phyloP scores from a whole-genome alignment of 75 land plant genomes.

The Sequoia sempervirens region DNA sequence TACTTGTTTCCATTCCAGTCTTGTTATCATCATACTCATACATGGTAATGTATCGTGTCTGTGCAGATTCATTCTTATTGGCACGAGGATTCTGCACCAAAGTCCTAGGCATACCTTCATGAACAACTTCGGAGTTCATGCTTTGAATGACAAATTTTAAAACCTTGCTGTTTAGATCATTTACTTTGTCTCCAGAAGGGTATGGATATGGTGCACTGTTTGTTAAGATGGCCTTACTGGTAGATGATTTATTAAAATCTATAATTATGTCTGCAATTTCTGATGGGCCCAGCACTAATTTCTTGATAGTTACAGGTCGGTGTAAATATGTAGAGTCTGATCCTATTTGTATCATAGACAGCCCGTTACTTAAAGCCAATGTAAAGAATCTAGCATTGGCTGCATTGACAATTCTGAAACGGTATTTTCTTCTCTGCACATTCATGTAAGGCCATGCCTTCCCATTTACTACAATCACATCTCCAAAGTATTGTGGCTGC shows the following conservation, averaged over 20 bases:
- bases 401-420: conserved; percentile 72
- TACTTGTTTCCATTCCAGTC: conserved; percentile 46
- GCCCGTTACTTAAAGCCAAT: conserved; percentile 40
- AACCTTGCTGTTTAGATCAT: conserved; percentile 44
- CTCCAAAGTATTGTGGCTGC: conserved; percentile 70
- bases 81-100: conserved; percentile 31
- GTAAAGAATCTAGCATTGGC: conserved; percentile 70
- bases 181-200: conserved; percentile 43
- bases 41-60: conserved; percentile 50
- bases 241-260: conserved; percentile 41
- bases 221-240: conserved; percentile 18
- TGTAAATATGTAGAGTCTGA: conserved; percentile 61
- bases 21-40: conserved; percentile 51
- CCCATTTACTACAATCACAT: conserved; percentile 66
- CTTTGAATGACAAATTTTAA: conserved; percentile 53
- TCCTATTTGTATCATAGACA: conserved; percentile 48
- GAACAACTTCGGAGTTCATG: conserved; percentile 8
- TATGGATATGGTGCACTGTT: conserved; percentile 56
- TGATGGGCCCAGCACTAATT: conserved; percentile 54
- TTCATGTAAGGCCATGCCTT: conserved; percentile 63
- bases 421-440: conserved; percentile 56
- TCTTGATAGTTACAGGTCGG: conserved; percentile 24
- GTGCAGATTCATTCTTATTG: conserved; percentile 9
- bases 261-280: conserved; percentile 74
- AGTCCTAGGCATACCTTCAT: conserved; percentile 18